These are phyloP conservation scores for Chlamydomonas sphaeroides DNA, from an alignment of 139 green algal species.

Conservation along the genomic window DNA sequence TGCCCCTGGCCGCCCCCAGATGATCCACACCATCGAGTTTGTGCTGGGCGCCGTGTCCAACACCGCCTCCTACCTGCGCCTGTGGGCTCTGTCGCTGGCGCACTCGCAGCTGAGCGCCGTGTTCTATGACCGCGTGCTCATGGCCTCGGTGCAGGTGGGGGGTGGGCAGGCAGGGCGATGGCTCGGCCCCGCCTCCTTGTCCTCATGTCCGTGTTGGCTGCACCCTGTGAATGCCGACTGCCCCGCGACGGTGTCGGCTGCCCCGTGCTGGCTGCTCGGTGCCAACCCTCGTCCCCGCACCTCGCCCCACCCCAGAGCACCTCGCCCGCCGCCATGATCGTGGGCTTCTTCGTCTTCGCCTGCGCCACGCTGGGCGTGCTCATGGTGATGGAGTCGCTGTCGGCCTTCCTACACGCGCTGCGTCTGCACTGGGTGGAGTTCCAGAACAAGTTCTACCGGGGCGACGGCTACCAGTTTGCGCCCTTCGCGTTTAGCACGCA, in stretches of 20 bases:
- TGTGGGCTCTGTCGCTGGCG: constrained; percentile 97
- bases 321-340: constrained; percentile 4
- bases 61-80: constrained; percentile 97
- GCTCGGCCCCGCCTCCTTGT: no score
- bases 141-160: constrained; percentile 71
- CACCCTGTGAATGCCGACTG: no score
- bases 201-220: no score
- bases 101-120: constrained; percentile 94
- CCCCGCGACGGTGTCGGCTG: no score
- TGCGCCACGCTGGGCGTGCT: constrained; percentile 95
- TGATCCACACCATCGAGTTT: constrained; percentile 91
- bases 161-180: background rate
- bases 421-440: constrained; percentile 96
- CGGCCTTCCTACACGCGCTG: constrained; percentile 97
- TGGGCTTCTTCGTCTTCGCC: constrained; percentile 92
- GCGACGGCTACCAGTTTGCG: background rate
- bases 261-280: no score
- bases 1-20: constrained; percentile 53
- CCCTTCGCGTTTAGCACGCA: background rate
- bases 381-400: constrained; percentile 98
- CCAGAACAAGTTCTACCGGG: constrained; percentile 84
- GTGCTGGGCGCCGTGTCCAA: constrained; percentile 98
- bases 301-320: background rate
- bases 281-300: background rate
- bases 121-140: constrained; percentile 95